Conservation (phyloP, 2,329 filamentous ascomycete genomes). For the Byssochlamys sp. region DNA sequence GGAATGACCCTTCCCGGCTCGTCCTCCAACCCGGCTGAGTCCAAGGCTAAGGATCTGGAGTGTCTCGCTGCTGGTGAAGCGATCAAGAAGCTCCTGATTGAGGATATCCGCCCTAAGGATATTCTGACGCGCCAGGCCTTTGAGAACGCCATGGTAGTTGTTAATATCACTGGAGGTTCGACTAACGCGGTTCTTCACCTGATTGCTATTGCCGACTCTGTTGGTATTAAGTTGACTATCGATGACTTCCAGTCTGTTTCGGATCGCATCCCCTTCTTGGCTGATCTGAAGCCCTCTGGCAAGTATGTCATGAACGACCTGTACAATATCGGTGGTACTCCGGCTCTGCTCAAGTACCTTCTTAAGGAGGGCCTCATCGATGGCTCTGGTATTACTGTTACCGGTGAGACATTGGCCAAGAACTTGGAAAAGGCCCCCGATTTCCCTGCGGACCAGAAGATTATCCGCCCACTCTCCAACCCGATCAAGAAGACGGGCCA, state of each 20-base stretch:
- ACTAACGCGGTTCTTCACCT: conserved; percentile 79
- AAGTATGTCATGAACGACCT: conserved; percentile 55
- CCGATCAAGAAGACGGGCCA: conserved; percentile 64
- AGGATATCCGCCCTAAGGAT: conserved; percentile 68
- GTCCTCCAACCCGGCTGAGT: conserved; percentile 69
- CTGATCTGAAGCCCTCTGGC: conserved; percentile 70
- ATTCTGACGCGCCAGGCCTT: conserved; percentile 73
- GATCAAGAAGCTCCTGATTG: conserved; percentile 63
- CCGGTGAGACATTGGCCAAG: conserved; percentile 49
- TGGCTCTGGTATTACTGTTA: conserved; percentile 52
- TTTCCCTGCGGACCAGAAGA: conserved; percentile 60
- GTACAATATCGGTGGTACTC: conserved; percentile 48
- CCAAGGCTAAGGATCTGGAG: conserved; percentile 60
- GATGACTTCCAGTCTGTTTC: conserved; percentile 80
- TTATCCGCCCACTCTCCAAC: conserved; percentile 58
- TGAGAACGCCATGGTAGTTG: conserved; percentile 74
- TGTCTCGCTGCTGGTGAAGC: conserved; percentile 63
- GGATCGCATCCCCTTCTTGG: conserved; percentile 67
- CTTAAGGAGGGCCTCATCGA: conserved; percentile 50
- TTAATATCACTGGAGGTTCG: conserved; percentile 73
- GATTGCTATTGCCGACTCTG: conserved; percentile 72
- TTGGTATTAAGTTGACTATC: conserved; percentile 71
- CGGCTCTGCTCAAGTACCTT: conserved; percentile 49
- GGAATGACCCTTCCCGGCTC: conserved; percentile 74
- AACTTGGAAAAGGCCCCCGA: conserved; percentile 51